phyloP scores from a whole-genome alignment of 2,329 filamentous ascomycete genomes.

The Trichoderma arundinaceum region DNA sequence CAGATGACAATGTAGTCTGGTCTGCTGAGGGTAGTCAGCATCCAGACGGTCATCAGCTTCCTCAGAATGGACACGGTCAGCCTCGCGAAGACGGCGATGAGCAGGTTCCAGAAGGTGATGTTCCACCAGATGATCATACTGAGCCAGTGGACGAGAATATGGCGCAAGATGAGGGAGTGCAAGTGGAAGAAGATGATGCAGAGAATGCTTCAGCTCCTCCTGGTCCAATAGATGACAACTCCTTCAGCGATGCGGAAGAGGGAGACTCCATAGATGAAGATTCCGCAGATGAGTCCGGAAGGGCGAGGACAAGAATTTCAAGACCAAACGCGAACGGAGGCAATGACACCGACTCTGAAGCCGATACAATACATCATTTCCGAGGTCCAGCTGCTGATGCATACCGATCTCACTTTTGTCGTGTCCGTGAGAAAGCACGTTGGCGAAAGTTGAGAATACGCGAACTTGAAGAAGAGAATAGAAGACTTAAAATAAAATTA shows the following conservation, averaged over 20 bases:
- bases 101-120: too few relatives aligned
- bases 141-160: background rate
- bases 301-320: background rate
- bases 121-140: background rate
- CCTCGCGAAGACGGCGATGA: too few relatives aligned
- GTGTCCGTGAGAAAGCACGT: conserved; percentile 18
- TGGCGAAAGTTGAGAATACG: conserved; percentile 3
- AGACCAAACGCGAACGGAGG: background rate
- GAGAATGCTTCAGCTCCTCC: background rate
- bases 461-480: background rate
- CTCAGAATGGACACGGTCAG: background rate
- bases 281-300: background rate
- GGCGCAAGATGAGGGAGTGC: background rate
- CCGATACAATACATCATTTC: background rate
- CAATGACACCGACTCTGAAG: conserved; percentile 17
- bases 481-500: background rate
- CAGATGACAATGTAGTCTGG: background rate
- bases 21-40: background rate
- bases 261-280: background rate
- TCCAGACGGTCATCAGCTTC: background rate
- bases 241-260: background rate
- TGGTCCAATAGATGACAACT: background rate
- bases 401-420: background rate
- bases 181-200: background rate
- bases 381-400: background rate